Base-by-base conservation (phyloP, 2,329 filamentous ascomycete species). In the Periconia macrospinosa region DNA sequence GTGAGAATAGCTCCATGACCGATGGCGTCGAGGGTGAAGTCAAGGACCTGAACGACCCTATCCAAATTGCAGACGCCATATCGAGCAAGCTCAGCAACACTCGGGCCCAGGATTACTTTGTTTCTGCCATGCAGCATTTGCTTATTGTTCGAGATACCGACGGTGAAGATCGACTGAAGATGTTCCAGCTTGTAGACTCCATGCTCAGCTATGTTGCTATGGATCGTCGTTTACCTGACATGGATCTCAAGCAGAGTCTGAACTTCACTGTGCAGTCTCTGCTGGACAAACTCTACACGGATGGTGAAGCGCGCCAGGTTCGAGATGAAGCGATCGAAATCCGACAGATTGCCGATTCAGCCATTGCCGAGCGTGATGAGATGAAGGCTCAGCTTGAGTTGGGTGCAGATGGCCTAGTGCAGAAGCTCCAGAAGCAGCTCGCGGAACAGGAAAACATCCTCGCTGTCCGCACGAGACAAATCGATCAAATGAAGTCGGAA, bases 181-280 rank as follows among this genome's bases (percentile, higher is more conserved):
- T 97, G 88, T 99, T 97, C 77, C 94, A 97, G 78, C 85, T 99
- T 27, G 92, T 97, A 27, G 94, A 99, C 75, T 88, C 91, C n/a
- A 97, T 97, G 92, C 86, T 99, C 61, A 96, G 92, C 75, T 97
- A 97, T 75, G 93, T 99, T 58, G 93, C 93, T 65, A 99, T 99
- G 93, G 94, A 99, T 75, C 86, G 94, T 69, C 85, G 94, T 59
- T 76, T 97, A 60, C 94, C 94, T 40, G 93, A 99, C 75, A 93
- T 97, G 86, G 94, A 99, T 73, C 84, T 99, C 55, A 97, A 97
- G 79, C 93, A 97, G 74, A 96, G 92, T 69, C 84, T 99, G 60
- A 97, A 96, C 73, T 97, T 97, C 68, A 97, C 93, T 0, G 94
- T 99, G 10, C 94, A 97, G 77, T 96, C 86, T 73, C 81, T 99